These are phyloP conservation scores for Lolium perenne DNA, from an alignment of 176 grass and related monocot species.

Conservation along the genomic window DNA sequence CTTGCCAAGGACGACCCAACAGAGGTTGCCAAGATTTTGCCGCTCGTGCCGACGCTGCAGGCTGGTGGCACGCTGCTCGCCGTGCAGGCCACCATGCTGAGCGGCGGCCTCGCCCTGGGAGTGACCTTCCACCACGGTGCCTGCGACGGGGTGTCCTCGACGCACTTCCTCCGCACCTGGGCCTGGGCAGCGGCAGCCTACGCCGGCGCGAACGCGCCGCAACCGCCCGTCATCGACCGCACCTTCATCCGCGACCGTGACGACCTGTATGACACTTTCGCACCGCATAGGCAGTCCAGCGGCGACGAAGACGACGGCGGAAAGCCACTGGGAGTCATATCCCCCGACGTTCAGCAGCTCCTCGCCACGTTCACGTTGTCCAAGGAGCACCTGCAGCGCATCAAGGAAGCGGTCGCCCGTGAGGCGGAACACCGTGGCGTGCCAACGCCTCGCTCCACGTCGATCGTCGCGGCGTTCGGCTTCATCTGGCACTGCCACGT, in stretches of 20 bases:
- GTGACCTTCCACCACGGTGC: constrained; percentile 19
- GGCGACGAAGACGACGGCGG: background rate
- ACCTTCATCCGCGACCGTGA: constrained; percentile 42
- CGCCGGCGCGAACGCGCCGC: constrained; percentile 11
- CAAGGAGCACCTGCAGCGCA: background rate
- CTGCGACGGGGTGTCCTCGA: constrained; percentile 15
- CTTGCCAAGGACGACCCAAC: constrained; percentile 14
- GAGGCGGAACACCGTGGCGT: background rate
- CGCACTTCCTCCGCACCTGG: constrained; percentile 26
- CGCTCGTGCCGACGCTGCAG: background rate
- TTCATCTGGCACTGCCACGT: constrained; percentile 1
- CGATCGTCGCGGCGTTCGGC: constrained; percentile 25
- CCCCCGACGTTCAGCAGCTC: background rate
- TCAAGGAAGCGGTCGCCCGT: constrained; percentile 36
- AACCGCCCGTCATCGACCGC: constrained; percentile 35
- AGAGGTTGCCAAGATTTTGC: constrained; percentile 4
- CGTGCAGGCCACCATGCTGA: constrained; percentile 5
- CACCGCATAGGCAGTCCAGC: background rate
- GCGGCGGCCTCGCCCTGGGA: background rate
- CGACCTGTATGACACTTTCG: constrained; percentile 30
- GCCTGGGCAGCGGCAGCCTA: background rate
- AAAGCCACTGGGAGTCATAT: background rate
- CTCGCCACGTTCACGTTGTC: constrained; percentile 44
- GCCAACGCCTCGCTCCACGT: constrained; percentile 31
- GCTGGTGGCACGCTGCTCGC: background rate